These are phyloP conservation scores for Globisporangium spinosum DNA, from an alignment of 352 stramenopile genomes.

Conservation along the genomic window DNA sequence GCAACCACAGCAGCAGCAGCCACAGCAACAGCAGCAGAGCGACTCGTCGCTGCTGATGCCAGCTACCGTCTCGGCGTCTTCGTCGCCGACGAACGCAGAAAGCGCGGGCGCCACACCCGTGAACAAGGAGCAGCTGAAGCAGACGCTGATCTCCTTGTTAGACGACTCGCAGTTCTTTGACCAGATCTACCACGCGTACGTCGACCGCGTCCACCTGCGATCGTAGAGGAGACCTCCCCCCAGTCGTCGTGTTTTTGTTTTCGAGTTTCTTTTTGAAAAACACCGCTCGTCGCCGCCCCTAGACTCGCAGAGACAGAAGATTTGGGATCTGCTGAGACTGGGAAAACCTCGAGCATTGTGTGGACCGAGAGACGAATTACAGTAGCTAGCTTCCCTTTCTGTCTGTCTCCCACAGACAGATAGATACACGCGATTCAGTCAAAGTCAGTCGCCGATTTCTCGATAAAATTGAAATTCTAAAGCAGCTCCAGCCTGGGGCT, in stretches of 20 bases:
- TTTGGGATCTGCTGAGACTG: neutral
- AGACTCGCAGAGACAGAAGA: neutral
- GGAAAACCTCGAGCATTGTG: neutral
- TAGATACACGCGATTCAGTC: neutral
- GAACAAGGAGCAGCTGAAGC: conserved; percentile 86
- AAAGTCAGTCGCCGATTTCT: neutral
- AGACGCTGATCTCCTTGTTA: conserved; percentile 73
- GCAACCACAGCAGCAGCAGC: conserved; percentile 22
- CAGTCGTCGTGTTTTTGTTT: neutral
- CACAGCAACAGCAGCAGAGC: conserved; percentile 18
- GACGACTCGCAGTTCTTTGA: conserved; percentile 86
- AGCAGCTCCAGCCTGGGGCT: neutral
- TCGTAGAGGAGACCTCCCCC: conserved; percentile 22
- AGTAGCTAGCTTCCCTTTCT: neutral
- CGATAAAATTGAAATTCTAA: neutral
- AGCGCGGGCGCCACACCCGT: conserved; percentile 25
- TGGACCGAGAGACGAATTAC: neutral
- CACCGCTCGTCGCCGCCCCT: neutral
- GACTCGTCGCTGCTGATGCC: conserved; percentile 14
- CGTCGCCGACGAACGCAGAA: conserved; percentile 7
- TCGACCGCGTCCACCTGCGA: conserved; percentile 55
- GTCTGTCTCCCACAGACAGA: neutral
- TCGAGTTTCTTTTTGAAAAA: conserved; percentile 2
- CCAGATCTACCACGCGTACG: conserved; percentile 86
- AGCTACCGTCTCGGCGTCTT: conserved; percentile 9